A percentile compares a stretch with the other conserved stretches of the same genome.
Conservation (phyloP, 805 yeast genomes). For the Hanseniaspora hatyaiensis region DNA sequence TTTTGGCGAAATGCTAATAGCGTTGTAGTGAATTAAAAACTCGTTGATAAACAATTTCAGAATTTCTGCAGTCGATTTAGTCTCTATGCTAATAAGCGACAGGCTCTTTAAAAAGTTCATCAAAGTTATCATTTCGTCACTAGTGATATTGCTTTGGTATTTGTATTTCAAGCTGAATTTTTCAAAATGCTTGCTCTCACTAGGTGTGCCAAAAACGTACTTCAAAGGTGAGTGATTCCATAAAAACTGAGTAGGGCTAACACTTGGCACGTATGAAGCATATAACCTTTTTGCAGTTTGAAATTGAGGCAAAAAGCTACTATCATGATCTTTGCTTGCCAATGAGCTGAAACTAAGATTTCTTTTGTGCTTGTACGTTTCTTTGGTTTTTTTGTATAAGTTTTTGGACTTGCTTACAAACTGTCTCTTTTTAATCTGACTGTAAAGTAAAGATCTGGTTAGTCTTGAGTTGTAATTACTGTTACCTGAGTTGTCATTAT, state of each 20-base stretch:
- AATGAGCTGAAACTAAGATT: neutral
- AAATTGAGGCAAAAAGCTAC: neutral
- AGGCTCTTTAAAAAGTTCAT: neutral
- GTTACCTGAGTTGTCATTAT: neutral
- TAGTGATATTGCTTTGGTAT: neutral
- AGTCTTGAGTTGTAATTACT: neutral
- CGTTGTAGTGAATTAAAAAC: conserved; percentile 1
- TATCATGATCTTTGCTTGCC: neutral
- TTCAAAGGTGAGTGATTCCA: neutral
- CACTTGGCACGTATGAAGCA: neutral
- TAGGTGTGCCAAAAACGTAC: neutral
- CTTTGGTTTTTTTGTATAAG: conserved; percentile 10
- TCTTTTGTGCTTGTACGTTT: conserved; percentile 7
- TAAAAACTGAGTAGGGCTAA: neutral
- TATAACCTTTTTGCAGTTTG: neutral
- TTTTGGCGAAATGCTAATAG: neutral
- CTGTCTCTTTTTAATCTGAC: conserved; percentile 13
- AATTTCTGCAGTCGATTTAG: neutral
- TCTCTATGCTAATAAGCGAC: neutral
- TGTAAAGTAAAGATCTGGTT: conserved; percentile 1
- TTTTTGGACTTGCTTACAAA: conserved; percentile 5
- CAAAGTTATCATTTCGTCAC: neutral
- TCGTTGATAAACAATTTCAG: neutral
- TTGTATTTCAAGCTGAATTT: conserved; percentile 2
- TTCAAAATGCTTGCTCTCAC: conserved; percentile 1